Base-by-base conservation (phyloP, 2,329 filamentous ascomycete genomes). In the Chalara sp. region DNA sequence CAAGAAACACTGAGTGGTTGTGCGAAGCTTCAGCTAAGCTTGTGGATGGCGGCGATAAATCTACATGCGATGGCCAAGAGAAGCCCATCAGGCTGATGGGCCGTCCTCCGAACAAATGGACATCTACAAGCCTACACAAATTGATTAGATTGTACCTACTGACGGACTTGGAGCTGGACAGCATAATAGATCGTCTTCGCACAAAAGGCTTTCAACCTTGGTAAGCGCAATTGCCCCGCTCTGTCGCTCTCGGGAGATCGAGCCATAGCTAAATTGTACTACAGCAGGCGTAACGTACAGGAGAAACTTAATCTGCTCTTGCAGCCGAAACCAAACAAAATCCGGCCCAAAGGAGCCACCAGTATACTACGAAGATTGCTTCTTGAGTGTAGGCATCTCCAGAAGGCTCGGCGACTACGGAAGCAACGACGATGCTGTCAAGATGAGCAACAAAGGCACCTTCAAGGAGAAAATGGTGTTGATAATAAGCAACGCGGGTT, bases 101-200 rank as follows among this genome's bases (percentile, higher is more conserved):
- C 39, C 49, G 49, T 31, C 47, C 50, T 7, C 35, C 8, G 30
- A 52, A 48, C 31, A 30, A n/a, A 8, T 52, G 50, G 50, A 52
- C 50, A 6, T 21, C 37, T 31, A 28, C 46, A 52, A 39, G 50
- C 41, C 41, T 13, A n/a, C 46, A 46, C 10, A 52, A 52, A 33
- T 30, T 52, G 6, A 43, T 49, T 44, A 49, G 50, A 21, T 44
- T 52, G 13, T 52, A 52, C 46, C 37, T 52, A 12, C 35, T 52
- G 50, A 52, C 50, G 13, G 39, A 49, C 45, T 32, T 52, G 29
- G 46, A 48, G 10, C 12, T 52, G 32, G 45, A 31, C 5, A 33
- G 35, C 5, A 52, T 52, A 21, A 12, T 28, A 11, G 42, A 48
- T n/a, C 13, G 32, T 11, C 35, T 52, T 21, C 32, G 42, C 8